These are phyloP conservation scores for Phytophthora pseudosyringae DNA, from an alignment of 352 stramenopile genomes.

Conservation along the genomic window DNA sequence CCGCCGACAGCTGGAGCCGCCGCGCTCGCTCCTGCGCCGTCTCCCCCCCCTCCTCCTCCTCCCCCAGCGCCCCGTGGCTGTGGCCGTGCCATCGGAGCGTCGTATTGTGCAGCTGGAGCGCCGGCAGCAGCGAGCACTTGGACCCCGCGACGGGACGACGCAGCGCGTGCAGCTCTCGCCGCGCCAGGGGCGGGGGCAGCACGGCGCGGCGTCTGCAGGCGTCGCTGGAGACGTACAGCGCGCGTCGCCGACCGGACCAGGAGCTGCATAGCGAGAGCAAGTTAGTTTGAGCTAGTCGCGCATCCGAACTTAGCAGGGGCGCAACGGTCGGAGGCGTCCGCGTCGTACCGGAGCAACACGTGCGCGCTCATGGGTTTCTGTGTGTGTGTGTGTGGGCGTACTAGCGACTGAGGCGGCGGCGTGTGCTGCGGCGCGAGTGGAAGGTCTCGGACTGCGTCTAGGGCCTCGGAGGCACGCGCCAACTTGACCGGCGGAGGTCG, in stretches of 20 bases:
- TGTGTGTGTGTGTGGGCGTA: background rate
- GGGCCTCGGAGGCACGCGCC: constrained; percentile 17
- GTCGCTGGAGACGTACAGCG: background rate
- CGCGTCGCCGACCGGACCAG: constrained; percentile 21
- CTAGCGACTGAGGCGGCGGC: background rate
- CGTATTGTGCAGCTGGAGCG: constrained; percentile 13
- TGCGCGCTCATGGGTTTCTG: constrained; percentile 34
- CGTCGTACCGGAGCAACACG: constrained; percentile 35
- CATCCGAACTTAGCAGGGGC: constrained; percentile 4
- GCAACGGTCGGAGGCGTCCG: background rate
- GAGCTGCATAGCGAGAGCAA: constrained; percentile 13
- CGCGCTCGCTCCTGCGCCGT: constrained; percentile 35
- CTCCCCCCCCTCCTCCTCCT: constrained; percentile 37
- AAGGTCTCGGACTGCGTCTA: constrained; percentile 15
- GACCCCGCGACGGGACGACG: constrained; percentile 5
- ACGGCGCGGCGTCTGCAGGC: background rate
- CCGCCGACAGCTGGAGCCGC: constrained; percentile 34
- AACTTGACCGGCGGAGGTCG: constrained; percentile 16
- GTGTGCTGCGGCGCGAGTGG: constrained; percentile 1
- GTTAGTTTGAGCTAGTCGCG: constrained; percentile 21
- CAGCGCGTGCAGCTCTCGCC: constrained; percentile 16
- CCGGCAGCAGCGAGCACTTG: constrained; percentile 7
- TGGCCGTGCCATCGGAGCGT: constrained; percentile 43
- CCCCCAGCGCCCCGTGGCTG: constrained; percentile 41
- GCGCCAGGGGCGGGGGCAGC: background rate